phyloP scores from a whole-genome alignment of 495 filamentous ascomycete genomes.

The Pseudotulostoma volvatum region DNA sequence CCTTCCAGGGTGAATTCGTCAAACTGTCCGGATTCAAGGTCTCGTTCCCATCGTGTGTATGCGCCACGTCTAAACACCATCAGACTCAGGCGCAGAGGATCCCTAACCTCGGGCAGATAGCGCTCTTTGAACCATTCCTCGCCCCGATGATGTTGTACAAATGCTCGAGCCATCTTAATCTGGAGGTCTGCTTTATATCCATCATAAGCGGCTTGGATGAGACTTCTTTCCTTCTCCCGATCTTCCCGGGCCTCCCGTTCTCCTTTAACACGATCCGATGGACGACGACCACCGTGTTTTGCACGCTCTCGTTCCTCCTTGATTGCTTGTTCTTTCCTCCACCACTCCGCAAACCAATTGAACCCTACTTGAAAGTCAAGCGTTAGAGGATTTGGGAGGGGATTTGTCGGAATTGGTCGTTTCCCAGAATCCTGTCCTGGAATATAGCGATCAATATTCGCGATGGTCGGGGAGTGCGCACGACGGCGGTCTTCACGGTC shows the following conservation, averaged over 20 bases:
- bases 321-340: slow-evolving; percentile 67
- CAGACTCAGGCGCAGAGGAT: slow-evolving; percentile 48
- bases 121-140: slow-evolving; percentile 98
- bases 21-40: slow-evolving; percentile 66
- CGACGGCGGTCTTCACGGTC: slow-evolving; percentile 52
- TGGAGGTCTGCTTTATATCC: slow-evolving; percentile 86
- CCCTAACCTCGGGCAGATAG: slow-evolving; percentile 68
- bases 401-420: slow-evolving; percentile 48
- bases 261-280: slow-evolving; percentile 52
- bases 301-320: slow-evolving; percentile 74
- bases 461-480: slow-evolving; percentile 42
- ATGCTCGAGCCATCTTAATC: slow-evolving; percentile 71
- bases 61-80: slow-evolving; percentile 56
- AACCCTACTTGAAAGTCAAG: slow-evolving; percentile 91
- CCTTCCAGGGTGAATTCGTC: slow-evolving; percentile 92
- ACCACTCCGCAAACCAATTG: slow-evolving; percentile 95
- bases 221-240: slow-evolving; percentile 70
- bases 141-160: slow-evolving; percentile 76
- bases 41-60: slow-evolving; percentile 71
- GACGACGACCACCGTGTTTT: slow-evolving; percentile 56
- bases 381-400: slow-evolving; percentile 62
- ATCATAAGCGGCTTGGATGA: slow-evolving; percentile 88
- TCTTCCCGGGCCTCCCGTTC: slow-evolving; percentile 70
- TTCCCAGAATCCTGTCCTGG: slow-evolving; percentile 55
- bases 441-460: slow-evolving; percentile 88